Base-by-base conservation (phyloP, 1,139 yeast genomes). In the Arxiozyma bovina region DNA sequence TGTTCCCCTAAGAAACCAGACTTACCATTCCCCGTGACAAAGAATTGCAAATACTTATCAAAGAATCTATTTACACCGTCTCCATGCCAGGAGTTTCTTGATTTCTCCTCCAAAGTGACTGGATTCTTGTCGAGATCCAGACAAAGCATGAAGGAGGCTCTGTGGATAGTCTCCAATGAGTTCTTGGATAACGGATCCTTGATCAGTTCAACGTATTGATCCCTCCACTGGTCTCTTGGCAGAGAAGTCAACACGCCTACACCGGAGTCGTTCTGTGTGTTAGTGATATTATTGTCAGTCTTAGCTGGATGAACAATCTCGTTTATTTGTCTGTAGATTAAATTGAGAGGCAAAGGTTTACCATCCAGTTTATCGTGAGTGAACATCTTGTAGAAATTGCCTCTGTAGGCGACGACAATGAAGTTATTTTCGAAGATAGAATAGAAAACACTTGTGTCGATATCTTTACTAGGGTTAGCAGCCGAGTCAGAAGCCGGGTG, bases 1-100 rank as follows among this genome's bases (percentile, higher is more conserved):
- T 93, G 99, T 74, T 93, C 99, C 58, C 96, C 98, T 68, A 90
- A 74, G 76, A 90, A 91, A 1, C 97, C 98, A 22, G 96, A 87
- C 62, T 83, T 78, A 59, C 96, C 96, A 70, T 89, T 90, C 60
- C 83, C 85, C 59, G 87, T 76, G 55, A 93, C 81, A 61, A 90
- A 80, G 69, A 88, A 85, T 74, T 93, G 95, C 61, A 87, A 75
- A 7, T 97, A 95, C 76, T 93, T 93, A 76, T 93, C 98, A 71
- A 80, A 91, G 76, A 80, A 93, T 68, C 99, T 80, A 77, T 93
- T 93, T 66, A 77, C 74, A 56, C 97, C 97, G 71, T 89, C 83
- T 34, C 98, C 97, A 73, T 90, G 96, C 98, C 98, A 93, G 72
- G 84, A 81, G 72, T 82, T 85, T 66, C 83, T 83, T 15, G 96